Percentiles rank a stretch among this genome's conserved stretches.
phyloP scores from a whole-genome alignment of 1,139 yeast genomes.

The Debaryomycetaceae sp. region DNA sequence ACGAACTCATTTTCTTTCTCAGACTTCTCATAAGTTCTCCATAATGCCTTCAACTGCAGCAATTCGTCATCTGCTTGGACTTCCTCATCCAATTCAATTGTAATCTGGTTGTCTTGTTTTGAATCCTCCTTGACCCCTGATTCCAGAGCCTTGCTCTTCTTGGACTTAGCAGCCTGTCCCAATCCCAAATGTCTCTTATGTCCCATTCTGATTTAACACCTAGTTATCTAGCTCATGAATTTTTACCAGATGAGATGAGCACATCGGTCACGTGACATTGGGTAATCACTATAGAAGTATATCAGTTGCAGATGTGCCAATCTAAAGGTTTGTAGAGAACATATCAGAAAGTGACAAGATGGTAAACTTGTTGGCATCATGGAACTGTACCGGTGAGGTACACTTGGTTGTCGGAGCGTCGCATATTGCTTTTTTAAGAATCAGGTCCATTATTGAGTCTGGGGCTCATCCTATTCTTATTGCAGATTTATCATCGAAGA shows the following conservation, averaged over 20 bases:
- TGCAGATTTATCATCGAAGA: slow-evolving; percentile 14
- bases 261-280: slow-evolving; percentile 17
- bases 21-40: slow-evolving; percentile 54
- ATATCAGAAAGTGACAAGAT: slow-evolving; percentile 8
- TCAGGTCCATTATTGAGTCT: slow-evolving; percentile 44
- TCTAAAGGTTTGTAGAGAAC: neutral
- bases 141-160: slow-evolving; percentile 40
- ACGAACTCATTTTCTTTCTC: slow-evolving; percentile 61
- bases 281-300: slow-evolving; percentile 8
- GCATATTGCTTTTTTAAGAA: slow-evolving; percentile 49
- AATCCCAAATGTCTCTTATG: slow-evolving; percentile 77
- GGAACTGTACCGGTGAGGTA: slow-evolving; percentile 48
- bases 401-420: slow-evolving; percentile 65
- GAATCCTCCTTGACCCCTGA: slow-evolving; percentile 14
- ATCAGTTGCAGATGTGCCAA: neutral
- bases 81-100: slow-evolving; percentile 68
- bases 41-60: slow-evolving; percentile 68
- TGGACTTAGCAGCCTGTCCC: slow-evolving; percentile 58
- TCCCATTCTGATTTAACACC: slow-evolving; percentile 38
- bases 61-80: slow-evolving; percentile 76
- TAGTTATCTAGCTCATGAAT: neutral
- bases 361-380: slow-evolving; percentile 46
- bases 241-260: neutral
- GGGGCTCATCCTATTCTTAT: slow-evolving; percentile 61
- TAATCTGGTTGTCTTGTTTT: slow-evolving; percentile 38